Conservation (phyloP, 116 monocot genomes). For the Papilionanthe hybrid region DNA sequence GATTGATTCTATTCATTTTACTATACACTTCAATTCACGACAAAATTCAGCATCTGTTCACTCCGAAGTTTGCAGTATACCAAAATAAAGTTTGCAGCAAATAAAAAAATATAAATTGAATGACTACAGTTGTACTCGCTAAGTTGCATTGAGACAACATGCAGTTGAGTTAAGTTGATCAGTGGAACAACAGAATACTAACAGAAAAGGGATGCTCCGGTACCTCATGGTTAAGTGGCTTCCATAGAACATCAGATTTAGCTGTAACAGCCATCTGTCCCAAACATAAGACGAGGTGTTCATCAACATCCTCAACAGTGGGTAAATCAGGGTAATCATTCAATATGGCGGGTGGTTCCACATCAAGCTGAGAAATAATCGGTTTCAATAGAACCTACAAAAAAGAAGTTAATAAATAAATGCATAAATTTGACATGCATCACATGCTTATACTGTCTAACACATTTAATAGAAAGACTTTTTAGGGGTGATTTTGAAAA, state of each 20-base stretch:
- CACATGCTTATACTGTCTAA: no score
- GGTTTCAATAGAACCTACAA: constrained; percentile 80
- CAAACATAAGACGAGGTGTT: constrained; percentile 69
- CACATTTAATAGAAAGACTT: background rate
- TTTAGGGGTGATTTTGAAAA: no score
- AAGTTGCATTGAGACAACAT: background rate
- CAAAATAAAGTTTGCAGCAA: background rate
- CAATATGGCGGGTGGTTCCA: constrained; percentile 46
- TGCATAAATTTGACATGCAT: background rate
- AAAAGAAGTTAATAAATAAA: background rate
- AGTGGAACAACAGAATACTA: background rate
- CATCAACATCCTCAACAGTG: constrained; percentile 64
- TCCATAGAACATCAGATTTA: constrained; percentile 88
- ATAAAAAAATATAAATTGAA: background rate
- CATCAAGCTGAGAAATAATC: constrained; percentile 69
- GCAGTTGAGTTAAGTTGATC: background rate
- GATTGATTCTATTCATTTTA: background rate
- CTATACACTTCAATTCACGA: background rate
- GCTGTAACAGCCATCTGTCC: constrained; percentile 95
- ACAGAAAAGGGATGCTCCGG: background rate
- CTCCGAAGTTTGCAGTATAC: background rate
- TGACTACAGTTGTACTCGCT: no score
- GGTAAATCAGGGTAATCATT: constrained; percentile 33
- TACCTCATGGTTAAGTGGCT: constrained; percentile 94
- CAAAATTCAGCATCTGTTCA: background rate